These are phyloP conservation scores for Melastoma candidum DNA, from an alignment of 441 rosid genomes.

Conservation along the genomic window DNA sequence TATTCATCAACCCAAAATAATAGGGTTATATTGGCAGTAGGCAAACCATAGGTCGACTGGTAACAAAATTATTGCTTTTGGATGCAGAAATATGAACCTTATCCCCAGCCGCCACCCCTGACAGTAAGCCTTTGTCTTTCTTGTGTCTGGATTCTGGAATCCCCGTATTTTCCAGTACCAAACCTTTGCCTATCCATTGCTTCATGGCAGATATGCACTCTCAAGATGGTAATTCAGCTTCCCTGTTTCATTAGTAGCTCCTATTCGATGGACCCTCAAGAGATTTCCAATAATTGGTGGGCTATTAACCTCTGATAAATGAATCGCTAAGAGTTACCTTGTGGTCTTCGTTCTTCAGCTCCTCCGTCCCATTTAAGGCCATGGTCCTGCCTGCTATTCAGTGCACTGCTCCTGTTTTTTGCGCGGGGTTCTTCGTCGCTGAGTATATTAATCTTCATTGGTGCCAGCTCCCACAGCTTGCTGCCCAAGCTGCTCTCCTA, in stretches of 20 bases:
- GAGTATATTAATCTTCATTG: conserved; percentile 46
- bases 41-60: too few species aligned
- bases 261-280: too few species aligned
- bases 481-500: conserved; percentile 59
- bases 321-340: conserved; percentile 18
- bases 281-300: too few species aligned
- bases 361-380: conserved; percentile 21
- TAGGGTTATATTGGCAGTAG: too few species aligned
- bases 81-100: conserved; percentile 29
- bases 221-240: conserved; percentile 29
- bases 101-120: conserved; percentile 27
- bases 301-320: too few species aligned
- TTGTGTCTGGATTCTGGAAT: conserved; percentile 37
- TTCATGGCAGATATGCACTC: conserved; percentile 27
- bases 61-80: neutral
- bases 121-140: conserved; percentile 34
- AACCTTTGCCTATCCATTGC: conserved; percentile 21
- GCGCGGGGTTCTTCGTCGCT: conserved; percentile 55
- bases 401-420: conserved; percentile 25
- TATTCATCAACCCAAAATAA: conserved; percentile 1
- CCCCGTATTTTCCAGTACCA: conserved; percentile 26
- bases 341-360: conserved; percentile 27
- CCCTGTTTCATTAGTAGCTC: conserved; percentile 1
- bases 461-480: conserved; percentile 32
- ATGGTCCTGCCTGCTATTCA: conserved; percentile 27